These are phyloP conservation scores for Cryptococcus wingfieldii DNA, from an alignment of 1,284 basidiomycete genomes.

Conservation along the genomic window DNA sequence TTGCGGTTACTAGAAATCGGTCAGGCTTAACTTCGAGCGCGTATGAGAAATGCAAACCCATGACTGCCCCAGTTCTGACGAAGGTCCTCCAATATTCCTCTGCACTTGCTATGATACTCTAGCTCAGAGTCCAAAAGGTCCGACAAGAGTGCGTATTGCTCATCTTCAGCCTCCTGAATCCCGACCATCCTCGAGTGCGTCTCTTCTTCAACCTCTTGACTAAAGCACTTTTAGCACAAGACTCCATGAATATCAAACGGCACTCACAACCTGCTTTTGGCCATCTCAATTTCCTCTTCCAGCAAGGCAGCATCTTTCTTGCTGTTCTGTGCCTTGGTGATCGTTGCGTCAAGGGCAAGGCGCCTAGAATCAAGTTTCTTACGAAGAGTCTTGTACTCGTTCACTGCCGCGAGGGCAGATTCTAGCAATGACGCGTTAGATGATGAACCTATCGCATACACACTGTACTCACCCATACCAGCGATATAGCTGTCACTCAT, in stretches of 20 bases:
- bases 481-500: slow-evolving; percentile 67
- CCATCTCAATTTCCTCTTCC: slow-evolving; percentile 68
- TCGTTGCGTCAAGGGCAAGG: slow-evolving; percentile 68
- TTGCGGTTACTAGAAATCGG: neutral
- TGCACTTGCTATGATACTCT: slow-evolving; percentile 66
- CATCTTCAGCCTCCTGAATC: slow-evolving; percentile 70
- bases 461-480: slow-evolving; percentile 52
- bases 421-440: slow-evolving; percentile 33
- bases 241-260: neutral
- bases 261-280: slow-evolving; percentile 68
- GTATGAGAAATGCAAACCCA: neutral
- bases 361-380: slow-evolving; percentile 70
- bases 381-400: slow-evolving; percentile 46
- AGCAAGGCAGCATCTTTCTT: slow-evolving; percentile 65
- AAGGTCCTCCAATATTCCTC: slow-evolving; percentile 64
- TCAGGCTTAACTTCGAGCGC: neutral
- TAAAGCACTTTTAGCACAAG: slow-evolving; percentile 33
- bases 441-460: neutral
- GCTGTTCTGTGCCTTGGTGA: slow-evolving; percentile 59
- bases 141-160: slow-evolving; percentile 62
- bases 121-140: slow-evolving; percentile 66
- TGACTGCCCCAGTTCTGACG: slow-evolving; percentile 56
- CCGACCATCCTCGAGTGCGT: slow-evolving; percentile 66
- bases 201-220: slow-evolving; percentile 76
- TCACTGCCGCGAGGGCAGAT: slow-evolving; percentile 50